phyloP scores from a whole-genome alignment of 805 yeast species.

The Metschnikowia cerradonensis region DNA sequence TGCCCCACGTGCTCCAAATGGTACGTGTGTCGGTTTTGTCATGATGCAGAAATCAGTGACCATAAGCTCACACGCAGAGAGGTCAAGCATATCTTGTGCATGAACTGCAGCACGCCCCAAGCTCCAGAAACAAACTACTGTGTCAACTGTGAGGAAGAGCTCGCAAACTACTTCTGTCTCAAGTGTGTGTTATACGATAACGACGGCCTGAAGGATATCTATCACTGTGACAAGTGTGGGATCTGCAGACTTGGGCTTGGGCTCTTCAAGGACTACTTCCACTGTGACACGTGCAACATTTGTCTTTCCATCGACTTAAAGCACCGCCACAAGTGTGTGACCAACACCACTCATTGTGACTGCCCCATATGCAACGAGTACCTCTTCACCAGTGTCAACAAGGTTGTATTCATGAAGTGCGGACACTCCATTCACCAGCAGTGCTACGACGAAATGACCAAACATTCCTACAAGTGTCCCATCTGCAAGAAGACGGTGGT shows the following conservation, averaged over 20 bases:
- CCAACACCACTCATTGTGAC: conserved; percentile 82
- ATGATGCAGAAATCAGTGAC: conserved; percentile 61
- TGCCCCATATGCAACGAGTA: conserved; percentile 93
- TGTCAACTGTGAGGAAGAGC: conserved; percentile 56
- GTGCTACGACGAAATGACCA: conserved; percentile 79
- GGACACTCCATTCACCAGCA: conserved; percentile 90
- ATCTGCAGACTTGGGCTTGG: conserved; percentile 90
- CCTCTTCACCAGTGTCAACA: conserved; percentile 74
- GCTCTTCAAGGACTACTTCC: conserved; percentile 83
- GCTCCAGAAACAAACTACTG: conserved; percentile 66
- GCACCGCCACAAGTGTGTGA: conserved; percentile 78
- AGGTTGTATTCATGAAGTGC: conserved; percentile 88
- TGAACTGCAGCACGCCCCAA: conserved; percentile 76
- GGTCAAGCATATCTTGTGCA: conserved; percentile 71
- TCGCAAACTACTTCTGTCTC: conserved; percentile 75
- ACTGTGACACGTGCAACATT: conserved; percentile 84
- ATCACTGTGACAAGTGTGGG: conserved; percentile 91
- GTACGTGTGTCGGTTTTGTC: conserved; percentile 84
- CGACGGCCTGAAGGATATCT: conserved; percentile 72
- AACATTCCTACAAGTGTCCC: conserved; percentile 87
- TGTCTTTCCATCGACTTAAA: conserved; percentile 78
- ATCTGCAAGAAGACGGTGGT: conserved; percentile 79
- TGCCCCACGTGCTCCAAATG: conserved; percentile 72
- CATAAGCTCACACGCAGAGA: conserved; percentile 51
- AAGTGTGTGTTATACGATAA: conserved; percentile 81